Base-by-base conservation (phyloP, 2,329 filamentous ascomycete species). In the Pleurostoma richardsiae region DNA sequence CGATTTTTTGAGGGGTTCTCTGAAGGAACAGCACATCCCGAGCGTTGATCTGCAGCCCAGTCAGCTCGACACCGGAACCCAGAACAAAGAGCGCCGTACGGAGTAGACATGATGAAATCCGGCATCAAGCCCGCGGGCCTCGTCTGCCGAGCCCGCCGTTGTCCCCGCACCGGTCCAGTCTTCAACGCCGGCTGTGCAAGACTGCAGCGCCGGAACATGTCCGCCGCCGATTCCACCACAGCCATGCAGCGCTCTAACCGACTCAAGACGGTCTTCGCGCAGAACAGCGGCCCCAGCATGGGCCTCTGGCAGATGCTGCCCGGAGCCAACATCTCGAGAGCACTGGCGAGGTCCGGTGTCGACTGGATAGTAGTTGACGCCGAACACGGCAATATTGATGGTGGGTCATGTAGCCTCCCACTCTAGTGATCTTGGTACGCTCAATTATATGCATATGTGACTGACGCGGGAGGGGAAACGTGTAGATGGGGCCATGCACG, bases 351-450 rank as follows among this genome's bases (percentile, higher is more conserved):
- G 46, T 76, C 76, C 2, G 83, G 82, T 1, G 72, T 83, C 2
- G 83, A 87, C 58, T 86, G 83, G 74, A 77, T 88, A 7, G 69
- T 85, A 61, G 77, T 80, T 29, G 78, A 80, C 57, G 77, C 76
- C 55, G 76, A 78, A 49, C 78, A 81, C 57, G 78, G 78, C 5
- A 77, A 74, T 46, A 75, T 80, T 39, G 74, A 76, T 52, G 74
- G 72, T 74, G 59, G 46, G 59, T 41, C 42, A 33, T 27, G 28
- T 28, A 26, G 40, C 19, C 19, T 19, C 19, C 19, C 19, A 19
- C 39, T 44, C 29, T 31, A 6, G 5, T 29, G 2, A 7, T 39
- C 19, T 33, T 29, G 38, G 10, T 4, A 31, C 28, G 39, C 39
- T 36, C 30, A 26, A n/a, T 26, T 29, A 36, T 27, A 43, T 43